Percentiles rank a stretch among this genome's conserved stretches.
Evolutionary conservation across 345 rosid species (phyloP).

Genomic region (Eucalyptus melliodora): DNA sequence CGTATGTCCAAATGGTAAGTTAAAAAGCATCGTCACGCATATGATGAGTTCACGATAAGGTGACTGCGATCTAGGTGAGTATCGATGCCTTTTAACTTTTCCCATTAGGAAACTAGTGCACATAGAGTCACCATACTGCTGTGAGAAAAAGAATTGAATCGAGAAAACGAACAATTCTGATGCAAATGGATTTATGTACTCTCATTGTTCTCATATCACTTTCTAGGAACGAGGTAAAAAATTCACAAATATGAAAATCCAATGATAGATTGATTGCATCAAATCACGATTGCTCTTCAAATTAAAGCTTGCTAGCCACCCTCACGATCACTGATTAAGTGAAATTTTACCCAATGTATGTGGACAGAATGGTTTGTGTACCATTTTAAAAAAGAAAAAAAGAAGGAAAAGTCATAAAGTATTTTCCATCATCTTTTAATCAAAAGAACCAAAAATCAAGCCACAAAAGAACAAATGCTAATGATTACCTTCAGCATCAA

Average conservation of each 20-base stretch:
- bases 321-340: fast-evolving
- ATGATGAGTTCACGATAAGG: neutral
- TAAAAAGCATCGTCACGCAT: neutral
- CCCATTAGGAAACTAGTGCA: neutral
- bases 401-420: neutral
- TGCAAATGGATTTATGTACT: neutral
- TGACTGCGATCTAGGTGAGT: neutral
- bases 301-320: neutral
- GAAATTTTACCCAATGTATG: fast-evolving
- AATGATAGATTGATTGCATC: neutral
- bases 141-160: neutral
- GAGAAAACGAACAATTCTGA: neutral
- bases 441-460: neutral
- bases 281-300: fast-evolving
- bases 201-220: neutral
- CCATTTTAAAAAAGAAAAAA: fast-evolving
- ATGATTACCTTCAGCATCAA: neutral
- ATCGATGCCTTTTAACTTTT: neutral
- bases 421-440: neutral
- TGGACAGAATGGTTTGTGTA: neutral
- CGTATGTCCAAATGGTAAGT: too few species aligned
- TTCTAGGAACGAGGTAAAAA: fast-evolving
- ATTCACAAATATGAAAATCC: neutral
- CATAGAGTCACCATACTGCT: neutral
- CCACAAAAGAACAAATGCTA: neutral